Percentiles rank a stretch among this genome's conserved stretches.
phyloP scores from a whole-genome alignment of 2,329 filamentous ascomycete genomes.

The Apiospora rasikravindrae region DNA sequence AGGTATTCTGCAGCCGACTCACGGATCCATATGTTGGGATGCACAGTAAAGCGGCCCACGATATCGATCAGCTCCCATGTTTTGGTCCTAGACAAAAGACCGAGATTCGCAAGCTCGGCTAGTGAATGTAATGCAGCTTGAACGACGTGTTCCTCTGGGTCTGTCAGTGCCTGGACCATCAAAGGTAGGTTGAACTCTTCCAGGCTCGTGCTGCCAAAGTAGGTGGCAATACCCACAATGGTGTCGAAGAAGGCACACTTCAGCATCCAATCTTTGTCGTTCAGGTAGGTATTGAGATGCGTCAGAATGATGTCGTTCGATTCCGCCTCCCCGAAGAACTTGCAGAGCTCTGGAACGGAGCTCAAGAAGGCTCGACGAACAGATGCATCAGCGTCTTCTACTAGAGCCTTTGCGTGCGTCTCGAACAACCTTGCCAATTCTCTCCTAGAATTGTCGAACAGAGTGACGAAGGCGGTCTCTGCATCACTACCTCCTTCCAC shows the following conservation, averaged over 20 bases:
- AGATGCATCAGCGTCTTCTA: conserved; percentile 84
- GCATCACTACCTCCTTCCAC: conserved; percentile 73
- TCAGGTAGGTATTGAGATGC: conserved; percentile 95
- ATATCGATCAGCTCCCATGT: conserved; percentile 89
- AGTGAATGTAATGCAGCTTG: conserved; percentile 88
- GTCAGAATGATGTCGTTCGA: conserved; percentile 96
- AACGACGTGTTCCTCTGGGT: conserved; percentile 92
- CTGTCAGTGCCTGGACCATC: conserved; percentile 93
- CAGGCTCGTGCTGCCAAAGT: conserved; percentile 84
- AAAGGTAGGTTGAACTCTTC: conserved; percentile 96
- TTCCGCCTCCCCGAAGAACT: conserved; percentile 92
- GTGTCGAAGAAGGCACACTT: conserved; percentile 97
- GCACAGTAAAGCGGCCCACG: conserved; percentile 83
- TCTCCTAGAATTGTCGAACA: conserved; percentile 85
- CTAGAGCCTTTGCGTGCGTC: conserved; percentile 82
- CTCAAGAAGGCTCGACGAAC: conserved; percentile 90
- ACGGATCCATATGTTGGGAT: conserved; percentile 94
- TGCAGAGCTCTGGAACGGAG: conserved; percentile 88
- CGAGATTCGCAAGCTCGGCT: conserved; percentile 85
- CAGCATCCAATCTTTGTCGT: conserved; percentile 94
- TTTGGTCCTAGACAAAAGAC: conserved; percentile 82
- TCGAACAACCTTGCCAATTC: conserved; percentile 88
- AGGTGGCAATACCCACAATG: conserved; percentile 89
- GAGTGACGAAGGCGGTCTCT: conserved; percentile 75
- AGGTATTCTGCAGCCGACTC: conserved; percentile 88